Evolutionary conservation across 208 protist genomes (phyloP).

Genomic region (Borovskyia barvae): DNA sequence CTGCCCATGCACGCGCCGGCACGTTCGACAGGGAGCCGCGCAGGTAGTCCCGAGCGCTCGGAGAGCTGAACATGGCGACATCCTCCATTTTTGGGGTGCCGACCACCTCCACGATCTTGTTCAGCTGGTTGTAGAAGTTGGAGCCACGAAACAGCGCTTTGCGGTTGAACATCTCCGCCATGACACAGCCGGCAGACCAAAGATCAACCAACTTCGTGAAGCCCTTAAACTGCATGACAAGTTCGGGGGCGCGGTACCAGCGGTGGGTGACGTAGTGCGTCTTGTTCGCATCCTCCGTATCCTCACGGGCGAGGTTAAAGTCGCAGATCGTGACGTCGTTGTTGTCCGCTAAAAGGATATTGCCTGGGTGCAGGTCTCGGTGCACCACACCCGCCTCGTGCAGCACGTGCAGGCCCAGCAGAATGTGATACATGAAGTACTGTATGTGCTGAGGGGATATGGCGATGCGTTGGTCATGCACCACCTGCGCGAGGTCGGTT

Average conservation of each 20-base stretch:
- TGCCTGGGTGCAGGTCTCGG: slow-evolving; percentile 90
- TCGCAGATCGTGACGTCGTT: slow-evolving; percentile 95
- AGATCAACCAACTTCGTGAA: slow-evolving; percentile 92
- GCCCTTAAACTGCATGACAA: slow-evolving; percentile 95
- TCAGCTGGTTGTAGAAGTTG: slow-evolving; percentile 92
- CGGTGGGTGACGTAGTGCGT: slow-evolving; percentile 95
- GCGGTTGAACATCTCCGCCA: slow-evolving; percentile 90
- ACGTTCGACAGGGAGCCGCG: slow-evolving; percentile 67
- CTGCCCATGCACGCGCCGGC: slow-evolving; percentile 42
- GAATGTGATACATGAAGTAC: slow-evolving; percentile 96
- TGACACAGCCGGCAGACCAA: slow-evolving; percentile 90
- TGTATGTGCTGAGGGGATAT: slow-evolving; percentile 94
- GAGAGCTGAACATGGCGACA: slow-evolving; percentile 82
- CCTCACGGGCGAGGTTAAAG: slow-evolving; percentile 95
- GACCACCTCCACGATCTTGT: slow-evolving; percentile 91
- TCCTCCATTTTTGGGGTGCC: slow-evolving; percentile 91
- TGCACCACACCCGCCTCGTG: slow-evolving; percentile 90
- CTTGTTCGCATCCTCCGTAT: slow-evolving; percentile 81
- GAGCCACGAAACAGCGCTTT: slow-evolving; percentile 89
- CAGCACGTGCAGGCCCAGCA: slow-evolving; percentile 93
- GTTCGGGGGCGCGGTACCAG: slow-evolving; percentile 97
- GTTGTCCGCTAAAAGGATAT: slow-evolving; percentile 89
- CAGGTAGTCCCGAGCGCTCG: slow-evolving; percentile 85
- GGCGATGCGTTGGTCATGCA: slow-evolving; percentile 94
- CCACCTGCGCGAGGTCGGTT: slow-evolving; percentile 92